Evolutionary conservation across 23 red algal species (phyloP), one percentile per base, ranked within the genome.

Genomic region (Gracilaria caudata): DNA sequence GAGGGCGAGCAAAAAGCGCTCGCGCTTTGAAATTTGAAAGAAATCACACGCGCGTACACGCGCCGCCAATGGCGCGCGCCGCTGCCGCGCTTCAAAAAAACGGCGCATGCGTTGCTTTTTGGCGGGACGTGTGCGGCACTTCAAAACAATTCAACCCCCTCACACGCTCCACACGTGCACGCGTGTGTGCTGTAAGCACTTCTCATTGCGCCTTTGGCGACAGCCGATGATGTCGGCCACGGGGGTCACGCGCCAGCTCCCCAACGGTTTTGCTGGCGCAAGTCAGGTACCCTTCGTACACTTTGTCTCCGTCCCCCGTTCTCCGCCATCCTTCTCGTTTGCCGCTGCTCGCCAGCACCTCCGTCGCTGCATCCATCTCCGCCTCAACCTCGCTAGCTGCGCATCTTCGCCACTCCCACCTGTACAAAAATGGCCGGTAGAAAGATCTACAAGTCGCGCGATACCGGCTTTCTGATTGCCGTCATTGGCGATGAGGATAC

Each of bases 401-500:
- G 19, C 70, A 24, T 35, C 26, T 39, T 19, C 16, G 7, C 47
- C 73, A 16, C 13, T 19, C 20, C 32, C 35, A 29, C 32, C 12
- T 23, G 36, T n/a, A n/a, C 74, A 40, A 37, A 83, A 49, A 80
- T 80, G 77, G 59, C 81, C 19, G 46, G 44, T 4, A 79, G 49
- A 77, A 92, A 75, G 77, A 78, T 33, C 39, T 26, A 81, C 77
- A 82, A 80, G 46, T 78, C 78, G 60, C 86, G 93, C 47, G 75
- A 80, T 4, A 82, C 82, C 80, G 87, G 93, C 40, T 95, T 77
- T 55, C 71, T 98, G 21, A 91, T 98, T 32, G 95, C 95, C 32
- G 87, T 98, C 10, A 98, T 98, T 29, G 95, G 95, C 53, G 95
- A 98, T 44, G 95, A 95, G 63, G 97, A 99, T 76, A 99, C 97